Percentiles rank a stretch among this genome's conserved stretches.
Evolutionary conservation across 257 asterid species (phyloP).

Genomic region (Solanum microdontum): DNA sequence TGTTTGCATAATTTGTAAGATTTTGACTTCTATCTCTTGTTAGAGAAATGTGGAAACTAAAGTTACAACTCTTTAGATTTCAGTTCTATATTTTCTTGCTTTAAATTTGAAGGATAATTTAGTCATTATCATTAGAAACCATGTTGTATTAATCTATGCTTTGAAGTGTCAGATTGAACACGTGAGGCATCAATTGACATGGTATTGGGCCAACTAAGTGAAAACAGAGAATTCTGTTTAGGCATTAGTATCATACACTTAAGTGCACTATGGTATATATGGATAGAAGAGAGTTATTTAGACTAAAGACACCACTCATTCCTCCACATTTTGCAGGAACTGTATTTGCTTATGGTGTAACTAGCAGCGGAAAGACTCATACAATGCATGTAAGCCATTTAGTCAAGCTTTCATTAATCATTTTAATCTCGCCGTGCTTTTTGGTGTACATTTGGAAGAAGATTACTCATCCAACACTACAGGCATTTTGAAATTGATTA

Average conservation of each 20-base stretch:
- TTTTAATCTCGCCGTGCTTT: background rate
- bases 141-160: background rate
- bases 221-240: background rate
- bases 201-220: constrained; percentile 1
- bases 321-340: constrained; percentile 40
- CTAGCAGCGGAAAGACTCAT: constrained; percentile 89
- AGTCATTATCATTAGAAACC: background rate
- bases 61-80: background rate
- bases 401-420: background rate
- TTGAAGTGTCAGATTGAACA: background rate
- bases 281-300: background rate
- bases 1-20: background rate
- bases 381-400: constrained; percentile 67
- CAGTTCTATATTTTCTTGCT: background rate
- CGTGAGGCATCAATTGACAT: background rate
- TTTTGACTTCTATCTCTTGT: background rate
- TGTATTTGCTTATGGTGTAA: constrained; percentile 78
- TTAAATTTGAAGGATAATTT: background rate
- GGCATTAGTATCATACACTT: background rate
- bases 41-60: background rate
- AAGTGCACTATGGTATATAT: background rate
- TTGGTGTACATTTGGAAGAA: background rate
- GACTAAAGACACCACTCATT: background rate
- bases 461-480: background rate
- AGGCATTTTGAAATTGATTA: background rate